These are phyloP conservation scores for Metschnikowia picachoensis DNA, from an alignment of 805 yeast genomes.

Conservation along the genomic window DNA sequence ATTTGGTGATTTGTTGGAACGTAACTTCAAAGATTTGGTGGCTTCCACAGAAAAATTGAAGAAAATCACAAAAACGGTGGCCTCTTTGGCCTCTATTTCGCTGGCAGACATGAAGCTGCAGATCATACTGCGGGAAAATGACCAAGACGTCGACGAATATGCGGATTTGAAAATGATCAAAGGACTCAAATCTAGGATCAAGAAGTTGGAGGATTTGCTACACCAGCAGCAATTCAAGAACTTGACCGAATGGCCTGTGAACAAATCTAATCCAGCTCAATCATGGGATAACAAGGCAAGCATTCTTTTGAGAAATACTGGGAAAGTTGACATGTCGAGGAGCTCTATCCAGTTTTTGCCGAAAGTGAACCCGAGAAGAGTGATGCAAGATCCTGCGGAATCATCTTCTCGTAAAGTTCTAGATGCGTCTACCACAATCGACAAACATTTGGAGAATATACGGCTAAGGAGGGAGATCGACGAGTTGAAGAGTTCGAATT, in stretches of 20 bases:
- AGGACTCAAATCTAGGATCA: slow-evolving; percentile 69
- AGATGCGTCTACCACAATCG: slow-evolving; percentile 37
- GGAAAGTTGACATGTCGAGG: background rate
- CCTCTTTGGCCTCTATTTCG: slow-evolving; percentile 23
- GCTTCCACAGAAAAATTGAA: slow-evolving; percentile 38
- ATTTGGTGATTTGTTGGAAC: slow-evolving; percentile 38
- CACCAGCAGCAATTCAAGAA: slow-evolving; percentile 69
- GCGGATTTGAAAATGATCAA: slow-evolving; percentile 40
- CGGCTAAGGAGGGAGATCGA: slow-evolving; percentile 31
- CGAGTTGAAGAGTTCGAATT: slow-evolving; percentile 11
- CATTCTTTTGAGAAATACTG: slow-evolving; percentile 6
- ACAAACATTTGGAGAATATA: slow-evolving; percentile 41
- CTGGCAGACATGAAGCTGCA: slow-evolving; percentile 15
- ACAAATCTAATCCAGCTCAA: background rate
- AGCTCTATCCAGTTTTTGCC: slow-evolving; percentile 28
- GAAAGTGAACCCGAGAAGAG: background rate
- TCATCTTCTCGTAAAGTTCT: slow-evolving; percentile 18
- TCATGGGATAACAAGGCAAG: slow-evolving; percentile 14
- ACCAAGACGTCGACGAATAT: slow-evolving; percentile 18
- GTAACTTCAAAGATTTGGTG: slow-evolving; percentile 44
- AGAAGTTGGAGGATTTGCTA: slow-evolving; percentile 69
- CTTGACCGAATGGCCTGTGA: slow-evolving; percentile 44
- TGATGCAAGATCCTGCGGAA: background rate
- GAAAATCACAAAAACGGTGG: slow-evolving; percentile 28
- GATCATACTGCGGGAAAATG: slow-evolving; percentile 7